Evolutionary conservation across 73 alveolate species (phyloP), one percentile per base, ranked within the genome.

Genomic region (Paramecium primaurelia): DNA sequence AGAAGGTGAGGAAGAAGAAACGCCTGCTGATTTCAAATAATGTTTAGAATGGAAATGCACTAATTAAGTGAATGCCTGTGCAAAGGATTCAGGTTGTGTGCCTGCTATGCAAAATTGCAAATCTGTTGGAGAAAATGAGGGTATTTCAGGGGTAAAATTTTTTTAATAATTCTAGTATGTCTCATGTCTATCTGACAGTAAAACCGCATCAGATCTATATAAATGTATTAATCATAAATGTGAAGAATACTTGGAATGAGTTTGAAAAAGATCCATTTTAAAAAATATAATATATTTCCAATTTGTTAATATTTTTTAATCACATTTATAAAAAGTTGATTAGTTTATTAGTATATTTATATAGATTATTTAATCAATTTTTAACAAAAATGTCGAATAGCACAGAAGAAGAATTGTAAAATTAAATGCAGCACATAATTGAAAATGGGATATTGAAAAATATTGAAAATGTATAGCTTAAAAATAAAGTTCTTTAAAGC

Each of bases 361-460:
- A 14, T 34, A 28, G 84, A 64, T 14, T 64, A 64, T 32, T 64
- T 22, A 64, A 28, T 64, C 12, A 40, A 28, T 25, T 64, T 28
- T 26, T 4, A 0, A 64, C 14, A 6, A 64, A 32, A 11, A 64
- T 64, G 84, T 12, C 84, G 6, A 64, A 64, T 64, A 34, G 16
- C 20, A 8, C 45, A 25, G 42, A 30, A 18, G 88, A 75, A 42
- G 88, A 75, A n/a, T 42, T 75, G 36, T 10, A 36, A 38, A 38
- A 11, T 36, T 80, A 80, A 49, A 18, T 80, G 73, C 2, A 22
- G 16, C 16, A 45, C 4, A 80, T 80, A 18, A 80, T 44, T n/a
- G 77, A 80, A 32, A 45, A 80, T 45, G 91, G 77, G 11, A 80
- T 80, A 22, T 25, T 80, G 16, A 80, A 80, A 47, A 80, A 25